These are phyloP conservation scores for Cercospora sp. DNA, from an alignment of 2,329 filamentous ascomycete species.

Conservation along the genomic window DNA sequence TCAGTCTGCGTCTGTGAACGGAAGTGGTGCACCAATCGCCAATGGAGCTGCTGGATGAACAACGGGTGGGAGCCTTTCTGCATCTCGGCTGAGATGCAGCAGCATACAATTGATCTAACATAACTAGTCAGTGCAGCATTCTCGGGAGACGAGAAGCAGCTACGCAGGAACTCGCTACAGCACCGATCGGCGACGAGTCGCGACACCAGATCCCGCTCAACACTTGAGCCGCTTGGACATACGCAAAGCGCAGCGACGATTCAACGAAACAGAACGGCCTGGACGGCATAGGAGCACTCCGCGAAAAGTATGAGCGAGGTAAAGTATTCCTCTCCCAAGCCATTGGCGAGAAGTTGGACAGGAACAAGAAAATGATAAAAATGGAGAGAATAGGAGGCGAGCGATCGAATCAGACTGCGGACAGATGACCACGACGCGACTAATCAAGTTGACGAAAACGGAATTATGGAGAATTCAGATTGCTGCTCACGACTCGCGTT, in stretches of 20 bases:
- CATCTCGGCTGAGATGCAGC: conserved; percentile 7
- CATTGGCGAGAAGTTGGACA: not conserved
- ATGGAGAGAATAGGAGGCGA: not conserved
- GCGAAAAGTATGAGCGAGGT: not conserved
- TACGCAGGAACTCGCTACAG: not conserved
- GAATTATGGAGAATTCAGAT: not conserved
- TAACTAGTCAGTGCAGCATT: conserved; percentile 7
- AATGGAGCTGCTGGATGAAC: conserved; percentile 26
- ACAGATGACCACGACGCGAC: not conserved
- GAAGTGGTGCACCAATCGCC: conserved; percentile 22
- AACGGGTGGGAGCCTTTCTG: not conserved
- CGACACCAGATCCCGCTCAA: not conserved
- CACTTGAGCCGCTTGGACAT: not conserved
- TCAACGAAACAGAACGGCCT: not conserved
- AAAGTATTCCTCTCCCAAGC: conserved; percentile 8
- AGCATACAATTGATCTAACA: conserved; percentile 13
- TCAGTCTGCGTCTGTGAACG: conserved; percentile 29
- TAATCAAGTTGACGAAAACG: not conserved
- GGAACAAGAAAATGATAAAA: conserved; percentile 4
- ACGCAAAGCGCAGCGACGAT: not conserved
- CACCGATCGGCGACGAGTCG: not conserved
- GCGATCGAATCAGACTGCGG: not conserved
- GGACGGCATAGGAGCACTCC: not conserved
- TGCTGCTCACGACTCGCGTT: not conserved
- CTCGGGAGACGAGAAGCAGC: not conserved